Percentiles rank a stretch among this genome's conserved stretches.
Conservation (phyloP, 2,329 filamentous ascomycete species). For the Botryotinia narcissicola region DNA sequence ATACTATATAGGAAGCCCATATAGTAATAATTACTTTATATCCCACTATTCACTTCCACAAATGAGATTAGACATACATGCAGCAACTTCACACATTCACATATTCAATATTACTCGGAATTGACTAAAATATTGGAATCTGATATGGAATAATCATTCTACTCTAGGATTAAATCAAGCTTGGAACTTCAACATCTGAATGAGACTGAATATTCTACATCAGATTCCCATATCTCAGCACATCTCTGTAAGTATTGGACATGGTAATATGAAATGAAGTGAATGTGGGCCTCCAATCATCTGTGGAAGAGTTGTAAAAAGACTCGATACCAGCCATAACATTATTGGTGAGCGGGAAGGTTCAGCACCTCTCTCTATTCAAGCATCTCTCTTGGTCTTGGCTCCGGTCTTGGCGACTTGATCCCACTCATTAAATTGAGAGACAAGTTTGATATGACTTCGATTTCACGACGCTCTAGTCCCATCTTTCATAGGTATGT, state of each 20-base stretch:
- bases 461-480: background rate
- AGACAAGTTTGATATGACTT: background rate
- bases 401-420: fast-evolving
- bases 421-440: background rate
- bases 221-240: background rate
- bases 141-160: background rate
- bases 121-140: background rate
- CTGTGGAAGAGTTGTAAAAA: fast-evolving
- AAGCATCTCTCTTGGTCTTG: background rate
- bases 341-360: fast-evolving
- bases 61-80: background rate
- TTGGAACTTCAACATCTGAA: background rate
- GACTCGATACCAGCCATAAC: background rate
- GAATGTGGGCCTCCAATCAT: background rate
- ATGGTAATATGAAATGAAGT: background rate
- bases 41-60: background rate
- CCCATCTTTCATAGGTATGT: background rate
- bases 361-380: background rate
- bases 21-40: too few species aligned
- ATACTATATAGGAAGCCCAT: background rate
- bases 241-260: background rate
- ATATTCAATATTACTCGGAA: background rate
- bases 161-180: background rate
- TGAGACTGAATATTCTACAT: background rate
- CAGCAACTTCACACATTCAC: background rate